Evolutionary conservation across 768 basidiomycete species (phyloP), one percentile per base, ranked within the genome.

Genomic region (Tylopilus felleus): DNA sequence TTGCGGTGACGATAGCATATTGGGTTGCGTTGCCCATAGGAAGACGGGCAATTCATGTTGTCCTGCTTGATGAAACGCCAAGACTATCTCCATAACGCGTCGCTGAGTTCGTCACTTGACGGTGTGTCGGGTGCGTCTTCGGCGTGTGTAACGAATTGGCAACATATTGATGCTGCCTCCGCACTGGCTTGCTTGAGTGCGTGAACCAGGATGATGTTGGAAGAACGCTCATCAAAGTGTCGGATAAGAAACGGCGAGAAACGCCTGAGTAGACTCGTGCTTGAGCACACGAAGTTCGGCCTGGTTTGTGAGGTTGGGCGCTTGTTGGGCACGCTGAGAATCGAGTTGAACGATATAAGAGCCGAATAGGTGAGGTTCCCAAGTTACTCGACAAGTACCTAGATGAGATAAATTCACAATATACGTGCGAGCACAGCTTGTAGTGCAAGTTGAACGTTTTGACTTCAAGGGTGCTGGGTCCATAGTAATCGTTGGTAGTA

Each of bases 161-260:
- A 72, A 5, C 69, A 71, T 23, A 72, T 74, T 39, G 74, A 56
- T 16, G 69, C 73, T 12, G 62, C 68, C 51, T 78, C 77, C 23
- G 67, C 65, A 29, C 65, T 67, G 50, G 75, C 61, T 45, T 71
- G 67, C 57, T 77, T 76, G 47, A 77, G 70, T 1, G 82, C 80
- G 47, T 78, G 77, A 1, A 77, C 80, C 3, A 81, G 65, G 45
- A 84, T 75, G 47, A 82, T 77, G 53, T 83, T 82, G 21, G 80
- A 70, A 2, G 78, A 77, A 23, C 69, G 71, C 60, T 82, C 80
- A 44, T 80, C 66, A 68, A 42, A 82, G 72, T 7, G 74, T 73
- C 19, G 75, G 73, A 53, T 75, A 75, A 14, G 77, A 65, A 27
- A 66, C 66, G 4, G 70, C 58, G 29, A 81, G 71, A 55, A 80